Evolutionary conservation across 2,329 filamentous ascomycete genomes (phyloP).

Genomic region (Exserohilum turcica): DNA sequence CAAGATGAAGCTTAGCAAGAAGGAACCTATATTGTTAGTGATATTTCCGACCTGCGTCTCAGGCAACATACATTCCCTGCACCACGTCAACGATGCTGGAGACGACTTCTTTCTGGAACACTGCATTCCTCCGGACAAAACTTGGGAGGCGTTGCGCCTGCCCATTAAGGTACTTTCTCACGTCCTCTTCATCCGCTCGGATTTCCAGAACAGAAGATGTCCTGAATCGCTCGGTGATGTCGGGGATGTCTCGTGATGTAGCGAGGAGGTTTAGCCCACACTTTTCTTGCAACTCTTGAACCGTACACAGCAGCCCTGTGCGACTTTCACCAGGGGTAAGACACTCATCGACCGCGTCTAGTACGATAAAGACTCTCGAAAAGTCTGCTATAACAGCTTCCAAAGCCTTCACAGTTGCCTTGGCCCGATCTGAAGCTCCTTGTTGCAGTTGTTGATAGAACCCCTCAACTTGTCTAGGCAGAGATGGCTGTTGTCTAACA

Average conservation of each 20-base stretch:
- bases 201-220: neutral
- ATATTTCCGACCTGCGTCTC: neutral
- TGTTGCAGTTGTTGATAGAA: neutral
- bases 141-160: neutral
- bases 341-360: constrained; percentile 44
- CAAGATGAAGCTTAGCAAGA: neutral
- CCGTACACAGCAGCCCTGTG: constrained; percentile 8
- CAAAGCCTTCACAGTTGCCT: constrained; percentile 1
- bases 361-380: constrained; percentile 33
- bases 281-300: constrained; percentile 12
- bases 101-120: neutral
- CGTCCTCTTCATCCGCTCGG: neutral
- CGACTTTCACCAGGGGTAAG: constrained; percentile 15
- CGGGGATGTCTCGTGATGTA: neutral
- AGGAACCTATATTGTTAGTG: neutral
- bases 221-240: neutral
- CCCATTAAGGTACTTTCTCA: neutral
- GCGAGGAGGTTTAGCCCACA: neutral
- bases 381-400: constrained; percentile 19
- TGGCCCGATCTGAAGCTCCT: neutral
- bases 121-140: neutral
- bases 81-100: neutral
- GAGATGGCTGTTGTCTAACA: constrained; percentile 18
- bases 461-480: neutral
- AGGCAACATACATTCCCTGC: neutral